A percentile compares a stretch with the other conserved stretches of the same genome.
phyloP scores from a whole-genome alignment of 768 basidiomycete genomes.

The Kockovaella imperatae region DNA sequence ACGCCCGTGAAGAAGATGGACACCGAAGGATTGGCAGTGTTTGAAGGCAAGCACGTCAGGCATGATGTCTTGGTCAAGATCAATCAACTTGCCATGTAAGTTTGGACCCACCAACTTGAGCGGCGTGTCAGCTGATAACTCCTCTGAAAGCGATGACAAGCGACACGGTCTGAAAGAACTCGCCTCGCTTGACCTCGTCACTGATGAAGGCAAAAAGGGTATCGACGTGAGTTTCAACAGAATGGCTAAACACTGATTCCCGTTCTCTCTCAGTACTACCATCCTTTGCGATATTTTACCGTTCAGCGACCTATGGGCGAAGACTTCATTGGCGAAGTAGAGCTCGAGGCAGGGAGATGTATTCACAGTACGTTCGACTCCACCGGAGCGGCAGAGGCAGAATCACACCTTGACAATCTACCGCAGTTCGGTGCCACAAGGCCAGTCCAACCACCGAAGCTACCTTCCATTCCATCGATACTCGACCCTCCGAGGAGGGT shows the following conservation, averaged over 20 bases:
- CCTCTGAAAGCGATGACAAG: slow-evolving; percentile 25
- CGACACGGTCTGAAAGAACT: slow-evolving; percentile 40
- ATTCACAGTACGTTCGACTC: slow-evolving; percentile 34
- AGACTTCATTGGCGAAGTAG: slow-evolving; percentile 41
- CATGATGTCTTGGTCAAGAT: slow-evolving; percentile 41
- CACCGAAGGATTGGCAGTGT: slow-evolving; percentile 26
- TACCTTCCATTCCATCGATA: slow-evolving; percentile 42
- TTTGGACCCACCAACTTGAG: not conserved
- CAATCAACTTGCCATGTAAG: slow-evolving; percentile 38
- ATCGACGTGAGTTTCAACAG: slow-evolving; percentile 24
- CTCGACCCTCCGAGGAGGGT: slow-evolving; percentile 35
- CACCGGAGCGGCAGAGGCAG: slow-evolving; percentile 2
- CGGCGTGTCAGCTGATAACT: not conserved
- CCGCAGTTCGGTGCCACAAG: slow-evolving; percentile 33
- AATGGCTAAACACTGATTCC: not conserved
- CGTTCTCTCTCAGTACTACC: slow-evolving; percentile 32
- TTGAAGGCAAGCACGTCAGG: slow-evolving; percentile 30
- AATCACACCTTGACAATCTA: too few species aligned
- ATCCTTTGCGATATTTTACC: slow-evolving; percentile 36
- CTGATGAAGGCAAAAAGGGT: slow-evolving; percentile 30
- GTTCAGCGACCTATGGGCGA: slow-evolving; percentile 36
- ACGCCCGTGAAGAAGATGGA: slow-evolving; percentile 24
- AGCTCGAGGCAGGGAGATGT: slow-evolving; percentile 40
- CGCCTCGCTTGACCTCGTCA: slow-evolving; percentile 27
- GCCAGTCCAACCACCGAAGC: slow-evolving; percentile 15